phyloP scores from a whole-genome alignment of 129 eudicot genomes.

The Ambrosia artemisiifolia region DNA sequence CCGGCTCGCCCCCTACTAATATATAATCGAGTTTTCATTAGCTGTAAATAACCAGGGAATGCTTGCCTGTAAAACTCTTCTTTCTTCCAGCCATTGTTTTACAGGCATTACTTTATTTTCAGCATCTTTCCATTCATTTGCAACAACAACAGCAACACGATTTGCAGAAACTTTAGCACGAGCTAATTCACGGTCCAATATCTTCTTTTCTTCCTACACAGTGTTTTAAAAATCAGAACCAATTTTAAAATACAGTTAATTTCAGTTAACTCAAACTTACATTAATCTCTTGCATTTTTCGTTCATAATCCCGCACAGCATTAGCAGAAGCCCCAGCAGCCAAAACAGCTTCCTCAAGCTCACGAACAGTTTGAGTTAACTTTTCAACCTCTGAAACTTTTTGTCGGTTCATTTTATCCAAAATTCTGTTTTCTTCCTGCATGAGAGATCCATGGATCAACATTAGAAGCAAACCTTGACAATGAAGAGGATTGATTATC shows the following conservation, averaged over 20 bases:
- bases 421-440: conserved; percentile 84
- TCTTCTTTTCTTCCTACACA: conserved; percentile 75
- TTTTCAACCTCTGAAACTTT: conserved; percentile 93
- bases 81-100: conserved; percentile 95
- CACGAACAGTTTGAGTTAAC: conserved; percentile 73
- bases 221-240: conserved; percentile 14
- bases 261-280: conserved; percentile 32
- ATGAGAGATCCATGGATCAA: background rate
- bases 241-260: background rate
- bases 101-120: conserved; percentile 97
- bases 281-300: conserved; percentile 86
- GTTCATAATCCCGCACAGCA: conserved; percentile 89
- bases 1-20: background rate
- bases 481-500: background rate
- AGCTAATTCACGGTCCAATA: conserved; percentile 87
- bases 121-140: conserved; percentile 96
- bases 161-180: conserved; percentile 92
- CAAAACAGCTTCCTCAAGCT: conserved; percentile 94
- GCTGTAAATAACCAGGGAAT: background rate
- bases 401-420: conserved; percentile 90
- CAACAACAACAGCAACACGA: conserved; percentile 89
- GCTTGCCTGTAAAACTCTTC: conserved; percentile 79
- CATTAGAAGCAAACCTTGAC: background rate
- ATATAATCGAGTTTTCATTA: background rate
- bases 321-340: conserved; percentile 98